Conservation (phyloP, 2,329 filamentous ascomycete genomes). For the Chalara sp. region DNA sequence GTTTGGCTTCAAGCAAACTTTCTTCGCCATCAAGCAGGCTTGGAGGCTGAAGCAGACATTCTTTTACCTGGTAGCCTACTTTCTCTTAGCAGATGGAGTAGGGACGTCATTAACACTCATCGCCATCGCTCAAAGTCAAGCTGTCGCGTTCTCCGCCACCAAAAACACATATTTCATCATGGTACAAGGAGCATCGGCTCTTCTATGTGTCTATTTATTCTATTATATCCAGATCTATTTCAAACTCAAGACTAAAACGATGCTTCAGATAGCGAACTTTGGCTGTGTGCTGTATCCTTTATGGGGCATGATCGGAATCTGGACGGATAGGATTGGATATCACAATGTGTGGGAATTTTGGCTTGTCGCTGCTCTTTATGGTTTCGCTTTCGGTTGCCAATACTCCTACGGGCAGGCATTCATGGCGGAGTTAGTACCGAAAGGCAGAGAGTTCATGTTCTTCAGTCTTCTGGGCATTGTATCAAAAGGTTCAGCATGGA, state of each 20-base stretch:
- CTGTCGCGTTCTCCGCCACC: slow-evolving; percentile 22
- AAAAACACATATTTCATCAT: slow-evolving; percentile 24
- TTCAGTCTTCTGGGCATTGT: slow-evolving; percentile 27
- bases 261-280: slow-evolving; percentile 24
- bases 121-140: slow-evolving; percentile 23
- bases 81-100: slow-evolving; percentile 25
- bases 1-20: slow-evolving; percentile 25
- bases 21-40: slow-evolving; percentile 20
- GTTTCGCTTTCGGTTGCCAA: slow-evolving; percentile 21
- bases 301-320: slow-evolving; percentile 26
- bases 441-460: slow-evolving; percentile 26
- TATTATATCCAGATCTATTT: slow-evolving; percentile 22
- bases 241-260: slow-evolving; percentile 22
- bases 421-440: slow-evolving; percentile 25
- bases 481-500: slow-evolving; percentile 25
- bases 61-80: slow-evolving; percentile 23
- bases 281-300: slow-evolving; percentile 19
- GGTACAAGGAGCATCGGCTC: slow-evolving; percentile 21
- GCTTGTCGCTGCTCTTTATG: slow-evolving; percentile 22
- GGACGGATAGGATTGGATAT: slow-evolving; percentile 22
- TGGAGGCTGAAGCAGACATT: slow-evolving; percentile 25
- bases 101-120: slow-evolving; percentile 20
- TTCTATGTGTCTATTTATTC: slow-evolving; percentile 18
- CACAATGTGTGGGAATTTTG: slow-evolving; percentile 28
- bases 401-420: slow-evolving; percentile 26